Base-by-base conservation (phyloP, 805 yeast genomes). In the Isabelozyma heimii region DNA sequence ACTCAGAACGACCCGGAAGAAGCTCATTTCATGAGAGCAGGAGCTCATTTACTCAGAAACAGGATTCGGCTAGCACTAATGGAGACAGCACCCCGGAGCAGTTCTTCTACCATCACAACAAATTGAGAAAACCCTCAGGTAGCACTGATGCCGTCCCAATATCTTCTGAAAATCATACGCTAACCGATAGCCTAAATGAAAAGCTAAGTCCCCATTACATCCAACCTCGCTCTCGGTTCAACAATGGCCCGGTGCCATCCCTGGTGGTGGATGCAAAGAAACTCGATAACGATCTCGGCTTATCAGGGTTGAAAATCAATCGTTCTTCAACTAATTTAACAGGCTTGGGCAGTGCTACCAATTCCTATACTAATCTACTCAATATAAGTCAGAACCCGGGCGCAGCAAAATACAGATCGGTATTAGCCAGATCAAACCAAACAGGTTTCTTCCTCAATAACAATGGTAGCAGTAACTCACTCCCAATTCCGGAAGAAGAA, bases 171-270 rank as follows among this genome's bases (percentile, higher is more conserved):
- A 33, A 26, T 7, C 30, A 17, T 8, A 39, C 42, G 15, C 47
- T 58, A 26, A 50, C 67, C 20, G 69, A 65, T 45, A 65, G 55
- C 37, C 28, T 61, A 28, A 48, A 52, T 38, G 73, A 66, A 13
- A 62, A 59, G 47, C 49, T 57, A 42, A 61, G 58, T 1, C 63
- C 69, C 10, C 74, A 69, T 26, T 71, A 63, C 49, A 65, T 79
- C 43, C 78, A 74, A 52, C 83, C 83, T 9, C 67, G 70, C 43
- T 71, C 82, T 2, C 65, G 80, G 37, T 65, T 61, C 48, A 57
- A 55, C 48, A 56, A 61, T 43, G 49, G 62, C 38, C 50, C 58
- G 16, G 52, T 67, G 1, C 63, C 61, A 8, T 58, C 67, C 16
- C 67, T 72, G 40, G 70, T 74, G 8, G 55, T 70, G n/a, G 77